Evolutionary conservation across 352 stramenopile genomes (phyloP).

Genomic region (Phytophthora pistaciae): DNA sequence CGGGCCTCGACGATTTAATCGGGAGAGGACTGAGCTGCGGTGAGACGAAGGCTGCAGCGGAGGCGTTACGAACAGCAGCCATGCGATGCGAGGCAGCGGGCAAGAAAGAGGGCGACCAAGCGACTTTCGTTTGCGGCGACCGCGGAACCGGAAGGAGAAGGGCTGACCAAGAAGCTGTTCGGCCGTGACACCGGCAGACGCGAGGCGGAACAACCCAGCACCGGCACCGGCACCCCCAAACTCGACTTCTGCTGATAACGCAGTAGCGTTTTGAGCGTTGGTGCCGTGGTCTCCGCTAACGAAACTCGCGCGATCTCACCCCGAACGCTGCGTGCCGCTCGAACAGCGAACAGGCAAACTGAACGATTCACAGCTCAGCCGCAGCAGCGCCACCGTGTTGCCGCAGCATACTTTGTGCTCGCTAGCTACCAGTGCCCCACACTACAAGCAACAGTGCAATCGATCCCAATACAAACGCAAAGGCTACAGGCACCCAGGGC

Average conservation of each 20-base stretch:
- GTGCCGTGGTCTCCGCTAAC: not conserved
- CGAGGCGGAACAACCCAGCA: slow-evolving; percentile 15
- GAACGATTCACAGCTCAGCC: not conserved
- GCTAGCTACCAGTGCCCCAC: not conserved
- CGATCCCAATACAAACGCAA: not conserved
- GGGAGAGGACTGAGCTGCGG: slow-evolving; percentile 1
- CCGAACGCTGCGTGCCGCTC: not conserved
- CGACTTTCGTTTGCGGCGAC: slow-evolving; percentile 39
- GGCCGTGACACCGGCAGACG: slow-evolving; percentile 12
- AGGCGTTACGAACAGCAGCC: slow-evolving; percentile 39
- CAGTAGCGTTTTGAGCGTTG: slow-evolving; percentile 1
- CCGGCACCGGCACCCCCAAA: slow-evolving; percentile 4
- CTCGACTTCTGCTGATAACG: slow-evolving; percentile 3
- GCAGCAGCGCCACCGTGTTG: not conserved
- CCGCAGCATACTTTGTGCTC: not conserved
- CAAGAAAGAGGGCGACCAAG: slow-evolving; percentile 23
- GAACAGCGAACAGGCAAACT: not conserved
- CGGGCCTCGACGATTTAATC: slow-evolving; percentile 24
- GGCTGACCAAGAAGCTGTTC: slow-evolving; percentile 24
- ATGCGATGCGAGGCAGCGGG: slow-evolving; percentile 24
- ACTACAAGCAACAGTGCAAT: not conserved
- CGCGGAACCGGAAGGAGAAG: not conserved
- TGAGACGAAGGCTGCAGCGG: slow-evolving; percentile 27
- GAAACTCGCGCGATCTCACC: not conserved
- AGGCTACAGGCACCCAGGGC: not conserved